Conservation (phyloP, 768 basidiomycete species). For the Tremella mesenterica region DNA sequence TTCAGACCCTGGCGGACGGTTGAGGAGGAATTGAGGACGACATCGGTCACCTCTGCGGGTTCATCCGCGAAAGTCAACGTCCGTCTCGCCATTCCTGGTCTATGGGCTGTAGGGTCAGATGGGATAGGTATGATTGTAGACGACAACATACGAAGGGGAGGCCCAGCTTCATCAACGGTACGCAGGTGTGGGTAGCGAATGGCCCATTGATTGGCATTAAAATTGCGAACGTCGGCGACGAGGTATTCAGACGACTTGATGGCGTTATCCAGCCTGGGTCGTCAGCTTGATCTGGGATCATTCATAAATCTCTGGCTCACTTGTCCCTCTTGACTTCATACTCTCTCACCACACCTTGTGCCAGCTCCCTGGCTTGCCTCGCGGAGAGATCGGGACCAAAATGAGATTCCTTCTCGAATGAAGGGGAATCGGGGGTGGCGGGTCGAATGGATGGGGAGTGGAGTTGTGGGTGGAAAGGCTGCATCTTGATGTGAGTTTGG, state of each 20-base stretch:
- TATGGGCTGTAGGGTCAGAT: constrained; percentile 14
- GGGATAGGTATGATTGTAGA: background rate
- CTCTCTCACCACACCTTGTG: constrained; percentile 35
- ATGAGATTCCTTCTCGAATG: constrained; percentile 36
- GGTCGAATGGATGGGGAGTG: constrained; percentile 11
- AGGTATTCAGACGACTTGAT: constrained; percentile 64
- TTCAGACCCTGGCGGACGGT: constrained; percentile 48
- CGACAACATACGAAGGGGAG: constrained; percentile 9
- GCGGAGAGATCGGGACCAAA: constrained; percentile 21
- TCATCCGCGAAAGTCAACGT: constrained; percentile 81
- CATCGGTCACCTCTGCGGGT: constrained; percentile 58
- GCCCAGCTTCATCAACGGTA: constrained; percentile 6
- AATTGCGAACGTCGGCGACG: constrained; percentile 60
- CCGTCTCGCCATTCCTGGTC: constrained; percentile 49
- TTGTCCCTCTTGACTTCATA: constrained; percentile 54
- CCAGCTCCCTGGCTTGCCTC: constrained; percentile 24
- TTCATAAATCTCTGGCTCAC: constrained; percentile 47
- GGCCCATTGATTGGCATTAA: constrained; percentile 80
- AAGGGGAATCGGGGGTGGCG: constrained; percentile 28
- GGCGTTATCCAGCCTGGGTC: constrained; percentile 60
- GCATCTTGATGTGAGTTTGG: constrained; percentile 20
- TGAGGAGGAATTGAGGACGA: constrained; percentile 52
- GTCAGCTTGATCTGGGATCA: constrained; percentile 1
- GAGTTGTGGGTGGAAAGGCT: constrained; percentile 28
- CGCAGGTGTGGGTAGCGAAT: constrained; percentile 74